Percentiles rank a stretch among this genome's conserved stretches.
Conservation (phyloP, 192 early-diverging fungal genomes). For the Entomortierella parvispora region DNA sequence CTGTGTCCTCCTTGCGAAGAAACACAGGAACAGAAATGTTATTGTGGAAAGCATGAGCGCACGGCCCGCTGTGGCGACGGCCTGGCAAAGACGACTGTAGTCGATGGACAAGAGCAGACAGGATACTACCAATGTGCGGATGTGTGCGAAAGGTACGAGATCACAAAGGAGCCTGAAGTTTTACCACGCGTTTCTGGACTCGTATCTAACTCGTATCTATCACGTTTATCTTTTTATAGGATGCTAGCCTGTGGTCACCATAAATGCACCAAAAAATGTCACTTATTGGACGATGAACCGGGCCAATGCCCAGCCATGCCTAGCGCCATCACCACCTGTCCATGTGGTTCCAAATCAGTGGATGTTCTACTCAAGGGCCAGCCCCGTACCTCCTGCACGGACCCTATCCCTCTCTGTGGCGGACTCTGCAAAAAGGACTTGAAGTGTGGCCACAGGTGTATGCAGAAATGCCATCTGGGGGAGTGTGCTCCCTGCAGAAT, state of each 20-base stretch:
- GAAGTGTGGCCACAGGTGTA: conserved; percentile 71
- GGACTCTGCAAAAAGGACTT: conserved; percentile 66
- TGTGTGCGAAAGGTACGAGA: conserved; percentile 56
- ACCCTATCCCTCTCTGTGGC: conserved; percentile 70
- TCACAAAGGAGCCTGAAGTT: too few species aligned
- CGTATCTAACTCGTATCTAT: not conserved
- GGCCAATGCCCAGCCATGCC: conserved; percentile 66
- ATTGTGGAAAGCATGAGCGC: conserved; percentile 72
- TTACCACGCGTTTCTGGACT: not conserved
- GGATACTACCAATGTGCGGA: conserved; percentile 66
- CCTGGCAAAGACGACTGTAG: conserved; percentile 29
- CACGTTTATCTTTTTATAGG: conserved; percentile 18
- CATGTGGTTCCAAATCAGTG: conserved; percentile 59
- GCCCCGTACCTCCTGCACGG: conserved; percentile 55
- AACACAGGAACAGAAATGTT: conserved; percentile 67
- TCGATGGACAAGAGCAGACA: conserved; percentile 45
- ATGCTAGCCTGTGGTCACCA: conserved; percentile 63
- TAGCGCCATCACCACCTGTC: conserved; percentile 56
- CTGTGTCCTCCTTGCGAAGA: conserved; percentile 71
- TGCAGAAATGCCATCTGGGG: conserved; percentile 68
- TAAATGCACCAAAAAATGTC: conserved; percentile 61
- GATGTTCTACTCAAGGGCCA: conserved; percentile 37
- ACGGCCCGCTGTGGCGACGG: conserved; percentile 70
- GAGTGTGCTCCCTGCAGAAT: conserved; percentile 71
- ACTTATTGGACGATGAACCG: conserved; percentile 53